Conservation (phyloP, 225 moss, liverwort and hornwort species). For the Physcomitrellopsis africana region DNA sequence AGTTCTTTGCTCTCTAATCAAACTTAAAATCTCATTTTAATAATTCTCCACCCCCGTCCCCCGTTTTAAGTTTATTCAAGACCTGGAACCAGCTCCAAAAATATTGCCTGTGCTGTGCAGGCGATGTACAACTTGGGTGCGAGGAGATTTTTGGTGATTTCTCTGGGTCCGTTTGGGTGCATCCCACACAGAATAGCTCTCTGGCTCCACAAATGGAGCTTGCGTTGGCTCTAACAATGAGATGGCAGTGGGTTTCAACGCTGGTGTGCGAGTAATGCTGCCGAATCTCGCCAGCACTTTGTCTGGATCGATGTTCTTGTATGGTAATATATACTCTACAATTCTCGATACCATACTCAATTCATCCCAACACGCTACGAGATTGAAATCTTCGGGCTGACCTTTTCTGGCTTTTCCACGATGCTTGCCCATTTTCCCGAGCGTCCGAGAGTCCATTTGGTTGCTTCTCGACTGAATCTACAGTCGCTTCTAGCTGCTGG, state of each 20-base stretch:
- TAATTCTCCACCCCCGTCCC: too few species aligned
- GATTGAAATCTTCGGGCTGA: too few species aligned
- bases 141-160: constrained; percentile 49
- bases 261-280: constrained; percentile 35
- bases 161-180: constrained; percentile 72
- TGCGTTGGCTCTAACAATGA: constrained; percentile 61
- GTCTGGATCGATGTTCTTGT: constrained; percentile 39
- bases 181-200: constrained; percentile 55
- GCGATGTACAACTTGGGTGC: constrained; percentile 62
- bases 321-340: constrained; percentile 32
- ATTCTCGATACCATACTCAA: constrained; percentile 33
- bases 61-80: too few species aligned
- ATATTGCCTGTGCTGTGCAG: constrained; percentile 34
- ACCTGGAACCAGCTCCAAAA: too few species aligned
- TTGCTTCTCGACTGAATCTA: too few species aligned
- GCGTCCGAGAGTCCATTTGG: too few species aligned
- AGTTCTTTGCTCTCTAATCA: background rate
- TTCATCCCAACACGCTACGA: constrained; percentile 44
- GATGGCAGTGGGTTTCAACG: constrained; percentile 57
- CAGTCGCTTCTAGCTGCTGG: too few species aligned
- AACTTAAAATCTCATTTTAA: background rate
- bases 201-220: constrained; percentile 25
- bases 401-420: too few species aligned
- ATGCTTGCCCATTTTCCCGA: background rate
- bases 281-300: constrained; percentile 28